These are phyloP conservation scores for Euphorbia tirucalli DNA, from an alignment of 345 rosid genomes.

Conservation along the genomic window DNA sequence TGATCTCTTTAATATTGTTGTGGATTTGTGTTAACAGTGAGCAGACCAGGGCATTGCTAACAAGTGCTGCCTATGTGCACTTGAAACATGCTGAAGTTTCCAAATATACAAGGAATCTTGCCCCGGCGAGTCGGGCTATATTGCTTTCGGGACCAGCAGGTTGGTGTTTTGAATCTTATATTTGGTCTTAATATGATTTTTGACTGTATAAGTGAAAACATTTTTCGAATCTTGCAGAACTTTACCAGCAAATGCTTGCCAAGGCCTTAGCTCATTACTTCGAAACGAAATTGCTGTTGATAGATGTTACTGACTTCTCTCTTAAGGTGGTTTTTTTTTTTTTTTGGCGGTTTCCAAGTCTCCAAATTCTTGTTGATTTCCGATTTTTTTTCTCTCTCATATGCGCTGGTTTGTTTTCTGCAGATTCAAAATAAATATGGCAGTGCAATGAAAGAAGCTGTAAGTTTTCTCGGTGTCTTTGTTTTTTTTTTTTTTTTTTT, in stretches of 20 bases:
- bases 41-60: slow-evolving; percentile 73
- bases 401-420: slow-evolving; percentile 6
- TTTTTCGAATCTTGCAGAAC: slow-evolving; percentile 45
- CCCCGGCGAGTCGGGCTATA: slow-evolving; percentile 84
- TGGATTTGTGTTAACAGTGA: slow-evolving; percentile 51
- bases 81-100: slow-evolving; percentile 90
- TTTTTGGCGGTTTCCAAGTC: not conserved
- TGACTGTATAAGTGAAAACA: not conserved
- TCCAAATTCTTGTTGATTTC: not conserved
- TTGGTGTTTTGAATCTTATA: slow-evolving; percentile 14
- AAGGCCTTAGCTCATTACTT: slow-evolving; percentile 94
- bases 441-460: slow-evolving; percentile 52
- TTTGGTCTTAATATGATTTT: not conserved
- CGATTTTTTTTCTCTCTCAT: not conserved
- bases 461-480: slow-evolving; percentile 26
- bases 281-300: slow-evolving; percentile 79
- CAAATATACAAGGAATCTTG: slow-evolving; percentile 65
- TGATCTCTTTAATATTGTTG: slow-evolving; percentile 4
- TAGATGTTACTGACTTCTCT: slow-evolving; percentile 83
- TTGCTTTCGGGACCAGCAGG: slow-evolving; percentile 98
- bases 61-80: slow-evolving; percentile 94
- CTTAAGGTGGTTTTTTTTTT: slow-evolving; percentile 50
- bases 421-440: slow-evolving; percentile 93
- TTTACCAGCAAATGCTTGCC: slow-evolving; percentile 97
- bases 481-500: not conserved